Base-by-base conservation (phyloP, 2,329 filamentous ascomycete species). In the Phyllosticta ampelicida region DNA sequence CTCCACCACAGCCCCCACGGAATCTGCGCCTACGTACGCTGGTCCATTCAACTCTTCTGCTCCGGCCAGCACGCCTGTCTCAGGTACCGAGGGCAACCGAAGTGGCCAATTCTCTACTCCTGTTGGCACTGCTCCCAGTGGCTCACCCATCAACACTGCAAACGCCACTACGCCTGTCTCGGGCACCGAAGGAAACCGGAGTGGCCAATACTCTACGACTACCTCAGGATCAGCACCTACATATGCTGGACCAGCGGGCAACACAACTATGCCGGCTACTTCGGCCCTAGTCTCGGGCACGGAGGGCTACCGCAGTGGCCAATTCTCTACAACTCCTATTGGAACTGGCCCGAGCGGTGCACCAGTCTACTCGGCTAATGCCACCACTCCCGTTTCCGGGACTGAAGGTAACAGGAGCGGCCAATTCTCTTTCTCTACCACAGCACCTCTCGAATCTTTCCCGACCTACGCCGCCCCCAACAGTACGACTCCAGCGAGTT, bases 11-110 rank as follows among this genome's bases (percentile, higher is more conserved):
- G 18, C 51, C 9, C 51, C 51, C 1, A 53, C 36, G n/a, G 58
- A 55, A 20, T 62, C 61, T n/a, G 9, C 48, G 48, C 13, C 23
- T 19, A 20, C 54, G 54, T 59, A 8, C 61, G 5, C 63, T 61
- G 51, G 62, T 48, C 23, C 54, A 60, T 9, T 61, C 62, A 9
- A 29, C 59, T 19, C 60, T 60, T 62, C 61, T 1, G 53, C 56
- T 5, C 62, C 59, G 9, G 56, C 63, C 19, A 63, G 65, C 0
- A 13, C 60, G 0, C 63, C 62, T 10, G 8, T 64, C 23, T 63
- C 64, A 44, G 62, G 51, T 21, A 48, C 30, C 2, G 18, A 53
- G 6, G 55, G 21, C n/a, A 4, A 19, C 13, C 50, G 50, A 2
- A 53, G 20, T 5, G 55, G 55, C 10, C n/a, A 23, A 9, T 53